Conservation (phyloP, 1,284 basidiomycete species). For the Apiotrichum gamsii region DNA sequence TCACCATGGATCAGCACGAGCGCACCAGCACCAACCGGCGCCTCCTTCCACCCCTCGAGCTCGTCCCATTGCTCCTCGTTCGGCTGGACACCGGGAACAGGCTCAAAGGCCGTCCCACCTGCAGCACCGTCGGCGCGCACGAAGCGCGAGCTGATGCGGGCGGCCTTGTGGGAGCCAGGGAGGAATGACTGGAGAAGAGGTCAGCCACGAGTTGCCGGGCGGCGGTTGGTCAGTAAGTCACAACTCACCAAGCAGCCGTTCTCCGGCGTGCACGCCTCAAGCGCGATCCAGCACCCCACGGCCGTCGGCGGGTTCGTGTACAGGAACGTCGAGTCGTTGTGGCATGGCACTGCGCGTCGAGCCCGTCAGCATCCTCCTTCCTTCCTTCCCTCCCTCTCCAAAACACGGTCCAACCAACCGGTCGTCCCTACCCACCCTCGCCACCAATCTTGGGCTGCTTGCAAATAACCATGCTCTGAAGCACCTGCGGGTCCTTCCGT, state of each 20-base stretch:
- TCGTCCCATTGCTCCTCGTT: conserved; percentile 52
- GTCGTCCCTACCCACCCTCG: conserved; percentile 59
- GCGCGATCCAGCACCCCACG: conserved; percentile 90
- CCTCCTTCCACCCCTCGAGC: conserved; percentile 60
- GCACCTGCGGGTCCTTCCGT: conserved; percentile 65
- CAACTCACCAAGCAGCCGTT: conserved; percentile 68
- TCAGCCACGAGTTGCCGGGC: too few relatives aligned
- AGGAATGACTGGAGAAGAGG: conserved; percentile 67
- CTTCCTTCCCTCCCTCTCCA: neutral
- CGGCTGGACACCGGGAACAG: conserved; percentile 51
- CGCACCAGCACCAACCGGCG: conserved; percentile 65
- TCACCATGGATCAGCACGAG: conserved; percentile 73
- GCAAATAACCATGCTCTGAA: conserved; percentile 93
- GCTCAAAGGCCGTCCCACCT: conserved; percentile 65
- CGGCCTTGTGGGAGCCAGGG: conserved; percentile 76
- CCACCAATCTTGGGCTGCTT: conserved; percentile 85
- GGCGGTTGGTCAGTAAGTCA: too few relatives aligned
- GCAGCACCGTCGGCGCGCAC: conserved; percentile 60
- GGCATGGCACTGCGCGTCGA: conserved; percentile 52
- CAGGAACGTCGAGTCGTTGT: conserved; percentile 55
- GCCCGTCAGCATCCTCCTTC: neutral
- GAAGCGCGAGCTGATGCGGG: conserved; percentile 71
- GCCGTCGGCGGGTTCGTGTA: conserved; percentile 88
- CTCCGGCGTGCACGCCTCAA: conserved; percentile 73
- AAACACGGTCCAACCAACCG: neutral